phyloP scores from a whole-genome alignment of 345 rosid genomes.

The Eucalyptus cloeziana region DNA sequence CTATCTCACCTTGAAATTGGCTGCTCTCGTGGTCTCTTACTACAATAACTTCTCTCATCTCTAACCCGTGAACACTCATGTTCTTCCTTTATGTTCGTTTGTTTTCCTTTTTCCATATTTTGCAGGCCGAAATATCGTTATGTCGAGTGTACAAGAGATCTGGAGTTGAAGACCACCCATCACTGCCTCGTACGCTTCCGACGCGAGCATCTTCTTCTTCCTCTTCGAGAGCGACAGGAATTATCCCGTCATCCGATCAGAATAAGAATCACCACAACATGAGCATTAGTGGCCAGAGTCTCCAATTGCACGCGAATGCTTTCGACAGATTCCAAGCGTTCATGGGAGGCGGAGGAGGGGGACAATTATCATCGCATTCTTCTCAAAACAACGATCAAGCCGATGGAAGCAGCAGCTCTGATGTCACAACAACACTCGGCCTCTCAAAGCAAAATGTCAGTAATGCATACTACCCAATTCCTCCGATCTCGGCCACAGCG shows the following conservation, averaged over 20 bases:
- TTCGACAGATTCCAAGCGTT: background rate
- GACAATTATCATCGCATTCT: slow-evolving; percentile 1
- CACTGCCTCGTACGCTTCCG: slow-evolving; percentile 58
- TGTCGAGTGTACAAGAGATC: slow-evolving; percentile 95
- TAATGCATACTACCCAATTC: slow-evolving; percentile 9
- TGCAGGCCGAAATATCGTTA: slow-evolving; percentile 79
- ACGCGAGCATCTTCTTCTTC: slow-evolving; percentile 28
- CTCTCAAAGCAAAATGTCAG: slow-evolving; percentile 27
- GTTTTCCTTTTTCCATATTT: background rate
- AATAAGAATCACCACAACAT: background rate
- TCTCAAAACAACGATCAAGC: slow-evolving; percentile 4
- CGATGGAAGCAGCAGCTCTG: slow-evolving; percentile 49
- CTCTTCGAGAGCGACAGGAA: background rate
- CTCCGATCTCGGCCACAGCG: background rate
- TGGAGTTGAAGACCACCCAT: slow-evolving; percentile 90
- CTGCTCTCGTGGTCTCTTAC: background rate
- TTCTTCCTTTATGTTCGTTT: background rate
- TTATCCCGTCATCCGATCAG: background rate
- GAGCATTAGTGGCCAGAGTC: background rate
- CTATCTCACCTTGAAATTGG: background rate
- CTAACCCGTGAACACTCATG: background rate
- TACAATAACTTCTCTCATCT: background rate
- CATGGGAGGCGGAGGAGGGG: background rate
- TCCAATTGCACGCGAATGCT: background rate
- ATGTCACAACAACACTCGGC: slow-evolving; percentile 55